phyloP scores from a whole-genome alignment of 257 asterid genomes.

The Nicotiana tomentosiformis region DNA sequence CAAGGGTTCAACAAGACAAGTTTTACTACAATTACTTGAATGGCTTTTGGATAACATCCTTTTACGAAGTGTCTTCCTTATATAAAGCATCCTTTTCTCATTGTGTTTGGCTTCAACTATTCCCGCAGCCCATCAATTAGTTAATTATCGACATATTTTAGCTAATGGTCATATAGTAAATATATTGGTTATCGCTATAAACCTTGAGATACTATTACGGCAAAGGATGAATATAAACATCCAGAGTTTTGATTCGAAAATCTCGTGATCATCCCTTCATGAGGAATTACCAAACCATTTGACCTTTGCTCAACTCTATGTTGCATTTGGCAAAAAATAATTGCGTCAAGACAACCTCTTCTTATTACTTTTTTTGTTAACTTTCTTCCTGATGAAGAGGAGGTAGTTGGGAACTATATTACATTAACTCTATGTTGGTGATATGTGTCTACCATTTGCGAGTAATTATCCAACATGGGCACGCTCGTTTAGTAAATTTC shows the following conservation, averaged over 20 bases:
- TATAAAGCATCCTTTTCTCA: background rate
- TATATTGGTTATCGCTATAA: background rate
- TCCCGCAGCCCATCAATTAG: background rate
- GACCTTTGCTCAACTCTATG: background rate
- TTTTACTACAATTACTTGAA: conserved; percentile 15
- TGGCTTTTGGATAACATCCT: conserved; percentile 15
- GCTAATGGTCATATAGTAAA: background rate
- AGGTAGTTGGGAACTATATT: background rate
- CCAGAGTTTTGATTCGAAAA: background rate
- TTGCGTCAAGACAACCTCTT: background rate
- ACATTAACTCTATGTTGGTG: background rate
- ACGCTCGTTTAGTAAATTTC: background rate
- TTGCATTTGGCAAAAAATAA: background rate
- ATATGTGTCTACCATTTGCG: background rate
- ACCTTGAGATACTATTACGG: background rate
- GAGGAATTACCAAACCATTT: background rate
- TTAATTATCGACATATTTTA: background rate
- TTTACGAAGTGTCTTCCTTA: background rate
- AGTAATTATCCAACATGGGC: background rate
- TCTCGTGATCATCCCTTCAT: background rate
- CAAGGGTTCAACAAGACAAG: conserved; percentile 10
- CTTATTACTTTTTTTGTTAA: background rate
- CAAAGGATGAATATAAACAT: background rate
- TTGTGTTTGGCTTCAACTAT: conserved; percentile 10
- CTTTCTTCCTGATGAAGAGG: background rate